phyloP scores from a whole-genome alignment of 23 red algal genomes.

The Gracilariopsis chorda region DNA sequence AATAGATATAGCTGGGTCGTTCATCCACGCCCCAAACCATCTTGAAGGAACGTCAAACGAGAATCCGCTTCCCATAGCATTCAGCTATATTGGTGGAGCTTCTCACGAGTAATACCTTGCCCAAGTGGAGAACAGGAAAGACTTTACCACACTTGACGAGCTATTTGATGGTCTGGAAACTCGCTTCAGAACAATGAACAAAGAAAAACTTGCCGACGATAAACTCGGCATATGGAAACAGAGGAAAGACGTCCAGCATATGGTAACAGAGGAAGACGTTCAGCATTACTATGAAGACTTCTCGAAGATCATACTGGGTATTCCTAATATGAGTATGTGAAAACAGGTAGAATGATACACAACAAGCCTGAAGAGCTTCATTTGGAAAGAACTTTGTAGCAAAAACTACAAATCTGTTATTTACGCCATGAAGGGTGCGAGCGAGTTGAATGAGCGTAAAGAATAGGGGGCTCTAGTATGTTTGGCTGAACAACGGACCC shows the following conservation, averaged over 20 bases:
- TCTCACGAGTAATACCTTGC: conserved; percentile 16
- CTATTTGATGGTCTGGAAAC: neutral
- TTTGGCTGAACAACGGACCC: neutral
- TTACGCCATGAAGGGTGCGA: conserved; percentile 14
- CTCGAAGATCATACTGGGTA: neutral
- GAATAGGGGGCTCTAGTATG: neutral
- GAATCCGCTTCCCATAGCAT: neutral
- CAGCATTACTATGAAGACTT: conserved; percentile 6
- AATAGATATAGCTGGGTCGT: neutral
- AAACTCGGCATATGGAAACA: conserved; percentile 19
- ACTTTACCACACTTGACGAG: neutral
- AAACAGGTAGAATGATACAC: neutral
- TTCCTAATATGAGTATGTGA: neutral
- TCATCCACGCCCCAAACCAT: neutral
- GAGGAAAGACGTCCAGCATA: neutral
- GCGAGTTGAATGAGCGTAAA: neutral
- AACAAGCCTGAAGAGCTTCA: neutral
- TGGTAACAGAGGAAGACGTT: too few relatives aligned
- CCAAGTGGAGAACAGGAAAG: neutral
- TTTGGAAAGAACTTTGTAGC: neutral
- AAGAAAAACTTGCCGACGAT: neutral
- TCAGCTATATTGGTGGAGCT: neutral
- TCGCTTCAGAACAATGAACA: neutral
- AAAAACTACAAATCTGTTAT: neutral
- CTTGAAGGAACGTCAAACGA: neutral